Percentiles rank a stretch among this genome's conserved stretches.
phyloP scores from a whole-genome alignment of 805 yeast species.

The Sugiyamaella valdiviana region DNA sequence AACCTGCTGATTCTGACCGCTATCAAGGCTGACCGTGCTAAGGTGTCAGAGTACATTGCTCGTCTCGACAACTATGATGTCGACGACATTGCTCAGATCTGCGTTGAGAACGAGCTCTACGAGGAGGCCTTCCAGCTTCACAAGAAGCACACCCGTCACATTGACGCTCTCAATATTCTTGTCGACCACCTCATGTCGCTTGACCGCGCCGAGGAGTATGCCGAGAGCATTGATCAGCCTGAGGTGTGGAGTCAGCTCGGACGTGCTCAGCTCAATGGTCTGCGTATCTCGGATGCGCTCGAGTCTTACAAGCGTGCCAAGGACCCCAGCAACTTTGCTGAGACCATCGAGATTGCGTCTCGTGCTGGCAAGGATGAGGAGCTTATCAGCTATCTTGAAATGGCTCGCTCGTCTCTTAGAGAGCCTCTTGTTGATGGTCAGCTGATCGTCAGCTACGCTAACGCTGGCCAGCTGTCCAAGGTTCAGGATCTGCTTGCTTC shows the following conservation, averaged over 20 bases:
- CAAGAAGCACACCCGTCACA: slow-evolving; percentile 69
- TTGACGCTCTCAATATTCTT: slow-evolving; percentile 80
- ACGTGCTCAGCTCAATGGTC: slow-evolving; percentile 90
- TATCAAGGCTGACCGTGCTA: slow-evolving; percentile 85
- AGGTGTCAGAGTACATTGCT: slow-evolving; percentile 78
- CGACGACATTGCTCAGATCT: slow-evolving; percentile 85
- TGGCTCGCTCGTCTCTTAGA: slow-evolving; percentile 88
- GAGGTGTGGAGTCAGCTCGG: slow-evolving; percentile 95
- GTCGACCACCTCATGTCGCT: slow-evolving; percentile 90
- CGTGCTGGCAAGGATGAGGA: slow-evolving; percentile 97
- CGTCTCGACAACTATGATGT: slow-evolving; percentile 88
- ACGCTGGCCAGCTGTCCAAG: slow-evolving; percentile 64
- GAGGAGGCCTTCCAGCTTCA: slow-evolving; percentile 95
- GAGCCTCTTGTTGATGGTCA: slow-evolving; percentile 94
- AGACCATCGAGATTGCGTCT: slow-evolving; percentile 90
- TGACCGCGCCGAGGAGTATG: slow-evolving; percentile 90
- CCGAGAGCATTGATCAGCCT: slow-evolving; percentile 78
- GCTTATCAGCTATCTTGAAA: slow-evolving; percentile 71
- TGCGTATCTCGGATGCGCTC: slow-evolving; percentile 86
- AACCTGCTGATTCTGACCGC: slow-evolving; percentile 91
- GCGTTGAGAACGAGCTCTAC: slow-evolving; percentile 77
- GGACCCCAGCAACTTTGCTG: slow-evolving; percentile 83
- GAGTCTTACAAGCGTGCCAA: slow-evolving; percentile 86
- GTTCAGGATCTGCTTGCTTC: slow-evolving; percentile 79
- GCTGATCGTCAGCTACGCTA: slow-evolving; percentile 79